These are phyloP conservation scores for Lodderomyces elongisporus DNA, from an alignment of 1,139 yeast species.

Conservation along the genomic window DNA sequence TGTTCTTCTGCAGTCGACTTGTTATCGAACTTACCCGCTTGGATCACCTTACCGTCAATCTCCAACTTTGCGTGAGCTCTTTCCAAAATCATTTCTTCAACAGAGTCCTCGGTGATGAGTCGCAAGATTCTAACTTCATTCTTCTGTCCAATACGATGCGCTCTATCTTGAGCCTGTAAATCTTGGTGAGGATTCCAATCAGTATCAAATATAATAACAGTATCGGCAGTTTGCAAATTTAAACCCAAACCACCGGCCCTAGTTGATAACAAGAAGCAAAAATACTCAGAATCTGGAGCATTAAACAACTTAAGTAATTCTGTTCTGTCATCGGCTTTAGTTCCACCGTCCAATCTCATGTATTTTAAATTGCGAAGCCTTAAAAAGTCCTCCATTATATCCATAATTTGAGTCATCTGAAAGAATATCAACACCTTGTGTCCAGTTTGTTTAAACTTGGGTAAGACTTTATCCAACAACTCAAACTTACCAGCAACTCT, in stretches of 20 bases:
- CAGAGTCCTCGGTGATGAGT: slow-evolving; percentile 75
- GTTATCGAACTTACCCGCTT: slow-evolving; percentile 82
- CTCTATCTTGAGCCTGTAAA: slow-evolving; percentile 87
- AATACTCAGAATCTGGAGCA: slow-evolving; percentile 67
- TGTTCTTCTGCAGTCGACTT: slow-evolving; percentile 81
- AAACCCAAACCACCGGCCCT: slow-evolving; percentile 90
- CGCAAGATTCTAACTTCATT: slow-evolving; percentile 78
- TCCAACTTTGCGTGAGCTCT: slow-evolving; percentile 80
- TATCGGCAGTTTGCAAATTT: slow-evolving; percentile 82
- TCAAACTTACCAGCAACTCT: slow-evolving; percentile 77
- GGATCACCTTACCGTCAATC: slow-evolving; percentile 84
- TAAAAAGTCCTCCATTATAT: slow-evolving; percentile 81
- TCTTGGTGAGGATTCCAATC: slow-evolving; percentile 95
- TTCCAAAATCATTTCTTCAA: slow-evolving; percentile 77
- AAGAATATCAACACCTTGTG: slow-evolving; percentile 78
- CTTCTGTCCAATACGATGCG: slow-evolving; percentile 87
- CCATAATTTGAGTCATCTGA: slow-evolving; percentile 89
- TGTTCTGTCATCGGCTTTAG: slow-evolving; percentile 81
- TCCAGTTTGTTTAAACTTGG: slow-evolving; percentile 69
- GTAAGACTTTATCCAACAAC: slow-evolving; percentile 65
- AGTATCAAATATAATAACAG: slow-evolving; percentile 81
- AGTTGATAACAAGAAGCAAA: slow-evolving; percentile 73
- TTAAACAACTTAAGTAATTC: slow-evolving; percentile 63
- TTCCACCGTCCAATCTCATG: slow-evolving; percentile 75
- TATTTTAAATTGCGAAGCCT: slow-evolving; percentile 61